These are phyloP conservation scores for Phaseolus coccineus DNA, from an alignment of 331 rosid species.

Conservation along the genomic window DNA sequence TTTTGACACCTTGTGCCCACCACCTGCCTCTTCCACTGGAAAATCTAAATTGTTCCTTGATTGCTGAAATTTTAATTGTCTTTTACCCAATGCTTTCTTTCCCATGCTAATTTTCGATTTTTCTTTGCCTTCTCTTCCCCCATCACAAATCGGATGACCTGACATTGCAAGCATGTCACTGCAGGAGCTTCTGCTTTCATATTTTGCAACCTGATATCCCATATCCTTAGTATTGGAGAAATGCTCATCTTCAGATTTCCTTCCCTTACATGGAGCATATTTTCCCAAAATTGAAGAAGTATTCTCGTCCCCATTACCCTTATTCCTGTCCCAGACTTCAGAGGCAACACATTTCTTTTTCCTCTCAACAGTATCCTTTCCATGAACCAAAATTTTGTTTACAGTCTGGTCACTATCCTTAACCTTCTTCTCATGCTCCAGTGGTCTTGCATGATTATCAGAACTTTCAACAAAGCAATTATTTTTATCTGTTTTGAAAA, in stretches of 20 bases:
- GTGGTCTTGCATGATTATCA: conserved; percentile 42
- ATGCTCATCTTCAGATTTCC: conserved; percentile 43
- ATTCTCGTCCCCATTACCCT: conserved; percentile 43
- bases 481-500: conserved; percentile 55
- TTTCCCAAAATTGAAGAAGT: conserved; percentile 47
- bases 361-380: conserved; percentile 49
- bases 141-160: conserved; percentile 43
- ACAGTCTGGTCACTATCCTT: conserved; percentile 44
- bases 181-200: conserved; percentile 41
- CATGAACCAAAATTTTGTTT: conserved; percentile 41
- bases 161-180: conserved; percentile 32
- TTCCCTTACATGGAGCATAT: conserved; percentile 34
- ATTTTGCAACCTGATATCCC: conserved; percentile 43
- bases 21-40: conserved; percentile 47
- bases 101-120: conserved; percentile 51
- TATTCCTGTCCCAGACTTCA: conserved; percentile 48
- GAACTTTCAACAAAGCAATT: conserved; percentile 44
- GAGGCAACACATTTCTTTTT: conserved; percentile 46
- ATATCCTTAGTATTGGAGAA: conserved; percentile 46
- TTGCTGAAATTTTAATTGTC: conserved; percentile 51
- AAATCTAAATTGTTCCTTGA: conserved; percentile 49
- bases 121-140: conserved; percentile 52
- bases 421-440: conserved; percentile 57
- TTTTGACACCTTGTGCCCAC: conserved; percentile 44
- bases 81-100: conserved; percentile 51